Percentiles rank a stretch among this genome's conserved stretches.
phyloP scores from a whole-genome alignment of 148 eudicot species.

The Spergularia bocconei region DNA sequence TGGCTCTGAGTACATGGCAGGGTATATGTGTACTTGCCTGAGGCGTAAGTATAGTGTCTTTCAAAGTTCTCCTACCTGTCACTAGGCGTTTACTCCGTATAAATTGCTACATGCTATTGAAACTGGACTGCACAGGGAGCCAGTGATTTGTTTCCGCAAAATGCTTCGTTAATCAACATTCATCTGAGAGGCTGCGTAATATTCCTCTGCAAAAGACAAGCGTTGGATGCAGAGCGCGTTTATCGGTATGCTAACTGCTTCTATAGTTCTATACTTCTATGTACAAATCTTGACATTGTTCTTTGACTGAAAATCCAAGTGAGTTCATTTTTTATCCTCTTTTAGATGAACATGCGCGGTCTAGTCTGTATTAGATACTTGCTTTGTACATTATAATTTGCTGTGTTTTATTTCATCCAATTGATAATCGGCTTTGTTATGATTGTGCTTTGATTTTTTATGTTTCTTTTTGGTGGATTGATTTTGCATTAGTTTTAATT shows the following conservation, averaged over 20 bases:
- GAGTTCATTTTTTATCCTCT: background rate
- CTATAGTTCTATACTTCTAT: background rate
- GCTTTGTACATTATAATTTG: too few species aligned
- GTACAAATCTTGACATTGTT: conserved; percentile 10
- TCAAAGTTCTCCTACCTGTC: background rate
- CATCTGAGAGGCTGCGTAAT: background rate
- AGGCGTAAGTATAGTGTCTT: background rate
- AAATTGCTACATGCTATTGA: background rate
- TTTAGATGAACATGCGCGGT: background rate
- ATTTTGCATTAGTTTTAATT: too few species aligned
- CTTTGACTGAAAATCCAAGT: background rate
- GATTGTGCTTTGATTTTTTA: too few species aligned
- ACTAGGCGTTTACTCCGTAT: background rate
- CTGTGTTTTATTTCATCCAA: too few species aligned
- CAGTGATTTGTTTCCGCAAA: background rate
- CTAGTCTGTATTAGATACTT: background rate
- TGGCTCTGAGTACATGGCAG: background rate
- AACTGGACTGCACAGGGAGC: background rate
- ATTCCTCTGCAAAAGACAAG: background rate
- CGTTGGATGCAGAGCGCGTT: too few species aligned
- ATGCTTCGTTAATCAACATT: background rate
- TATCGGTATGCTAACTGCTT: conserved; percentile 7
- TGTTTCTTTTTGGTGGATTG: too few species aligned
- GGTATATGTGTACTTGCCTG: background rate
- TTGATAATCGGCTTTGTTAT: too few species aligned